Percentiles rank a stretch among this genome's conserved stretches.
These are phyloP conservation scores for Exserohilum turcica DNA, from an alignment of 2,329 filamentous ascomycete species.

Conservation along the genomic window DNA sequence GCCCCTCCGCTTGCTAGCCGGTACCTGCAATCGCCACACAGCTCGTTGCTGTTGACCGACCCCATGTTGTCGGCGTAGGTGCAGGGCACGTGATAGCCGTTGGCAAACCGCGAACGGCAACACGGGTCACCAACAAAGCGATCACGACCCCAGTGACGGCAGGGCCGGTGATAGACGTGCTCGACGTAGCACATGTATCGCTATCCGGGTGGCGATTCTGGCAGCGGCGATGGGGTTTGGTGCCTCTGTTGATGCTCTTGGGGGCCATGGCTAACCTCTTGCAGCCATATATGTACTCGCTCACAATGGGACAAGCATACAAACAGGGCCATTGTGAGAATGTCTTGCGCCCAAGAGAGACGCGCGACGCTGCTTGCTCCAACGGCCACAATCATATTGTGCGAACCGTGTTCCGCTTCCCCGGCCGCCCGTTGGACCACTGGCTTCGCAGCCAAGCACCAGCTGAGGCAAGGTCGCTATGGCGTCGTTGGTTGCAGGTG, in stretches of 20 bases:
- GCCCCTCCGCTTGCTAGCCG: constrained; percentile 14
- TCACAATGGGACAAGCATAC: constrained; percentile 2
- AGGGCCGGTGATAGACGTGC: constrained; percentile 38
- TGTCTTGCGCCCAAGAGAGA: background rate
- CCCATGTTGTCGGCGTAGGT: constrained; percentile 32
- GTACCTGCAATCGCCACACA: constrained; percentile 27
- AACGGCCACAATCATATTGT: background rate
- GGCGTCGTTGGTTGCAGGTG: background rate
- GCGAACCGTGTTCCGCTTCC: background rate
- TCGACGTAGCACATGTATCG: constrained; percentile 41
- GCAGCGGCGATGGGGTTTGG: background rate
- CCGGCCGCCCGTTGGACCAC: background rate
- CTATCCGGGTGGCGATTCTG: background rate
- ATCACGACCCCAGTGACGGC: constrained; percentile 40
- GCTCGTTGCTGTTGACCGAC: constrained; percentile 26
- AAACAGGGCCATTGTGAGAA: constrained; percentile 1
- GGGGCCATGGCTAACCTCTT: constrained; percentile 1
- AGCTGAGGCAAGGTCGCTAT: background rate
- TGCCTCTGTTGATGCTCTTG: background rate
- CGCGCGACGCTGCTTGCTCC: background rate
- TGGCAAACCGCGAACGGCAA: constrained; percentile 31
- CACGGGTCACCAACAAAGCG: constrained; percentile 38
- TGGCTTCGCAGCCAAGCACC: background rate
- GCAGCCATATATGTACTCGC: background rate
- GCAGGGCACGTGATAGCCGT: constrained; percentile 28